A percentile compares a stretch with the other conserved stretches of the same genome.
Conservation (phyloP, 192 early-diverging fungal species). For the Podila clonocystis region DNA sequence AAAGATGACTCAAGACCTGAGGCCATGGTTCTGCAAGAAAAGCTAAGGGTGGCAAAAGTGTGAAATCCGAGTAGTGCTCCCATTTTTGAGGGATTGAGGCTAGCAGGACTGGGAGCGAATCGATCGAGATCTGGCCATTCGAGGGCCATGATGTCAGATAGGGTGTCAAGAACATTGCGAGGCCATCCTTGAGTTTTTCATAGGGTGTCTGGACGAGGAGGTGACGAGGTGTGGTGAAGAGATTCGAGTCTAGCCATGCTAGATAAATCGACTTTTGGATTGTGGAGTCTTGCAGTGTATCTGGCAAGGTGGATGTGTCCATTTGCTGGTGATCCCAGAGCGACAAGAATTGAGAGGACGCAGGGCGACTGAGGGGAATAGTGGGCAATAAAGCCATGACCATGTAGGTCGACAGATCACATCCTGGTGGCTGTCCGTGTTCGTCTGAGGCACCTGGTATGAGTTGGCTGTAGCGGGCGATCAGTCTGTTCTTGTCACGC, state of each 20-base stretch:
- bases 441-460: not conserved
- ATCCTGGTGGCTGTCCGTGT: slow-evolving; percentile 5
- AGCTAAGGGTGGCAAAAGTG: slow-evolving; percentile 35
- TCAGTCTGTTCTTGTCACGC: slow-evolving; percentile 43
- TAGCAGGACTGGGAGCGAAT: slow-evolving; percentile 15
- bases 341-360: not conserved
- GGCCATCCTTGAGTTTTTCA: slow-evolving; percentile 20
- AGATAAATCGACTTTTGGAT: slow-evolving; percentile 24
- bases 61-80: slow-evolving; percentile 55
- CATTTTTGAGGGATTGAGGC: slow-evolving; percentile 52
- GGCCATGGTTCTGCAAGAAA: slow-evolving; percentile 37
- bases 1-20: slow-evolving; percentile 10
- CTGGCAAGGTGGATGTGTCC: not conserved
- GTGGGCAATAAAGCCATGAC: slow-evolving; percentile 30
- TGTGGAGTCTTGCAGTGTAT: slow-evolving; percentile 1
- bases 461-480: slow-evolving; percentile 22
- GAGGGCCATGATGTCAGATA: slow-evolving; percentile 14
- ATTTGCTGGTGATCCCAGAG: slow-evolving; percentile 8
- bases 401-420: slow-evolving; percentile 24
- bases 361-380: not conserved
- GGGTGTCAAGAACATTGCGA: slow-evolving; percentile 16
- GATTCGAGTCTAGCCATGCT: slow-evolving; percentile 2
- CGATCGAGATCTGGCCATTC: not conserved
- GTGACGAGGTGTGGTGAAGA: slow-evolving; percentile 33
- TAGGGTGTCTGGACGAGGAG: slow-evolving; percentile 37